These are phyloP conservation scores for Eucalyptus curtisii DNA, from an alignment of 345 rosid species.

Conservation along the genomic window DNA sequence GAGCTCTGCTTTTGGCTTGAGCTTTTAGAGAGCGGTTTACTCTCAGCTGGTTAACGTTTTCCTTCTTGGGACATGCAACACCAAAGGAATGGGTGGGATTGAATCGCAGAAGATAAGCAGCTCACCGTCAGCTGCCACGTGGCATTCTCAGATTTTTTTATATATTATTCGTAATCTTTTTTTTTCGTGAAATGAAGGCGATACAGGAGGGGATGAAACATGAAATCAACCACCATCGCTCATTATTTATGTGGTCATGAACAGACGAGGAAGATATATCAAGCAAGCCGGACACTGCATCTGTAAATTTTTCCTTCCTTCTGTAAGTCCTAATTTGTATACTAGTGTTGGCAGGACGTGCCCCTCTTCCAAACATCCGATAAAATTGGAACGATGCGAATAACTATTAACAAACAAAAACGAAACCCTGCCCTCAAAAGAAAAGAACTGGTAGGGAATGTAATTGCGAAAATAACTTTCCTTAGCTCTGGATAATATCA, in stretches of 20 bases:
- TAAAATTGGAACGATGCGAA: background rate
- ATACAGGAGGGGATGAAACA: background rate
- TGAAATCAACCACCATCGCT: slow-evolving; percentile 17
- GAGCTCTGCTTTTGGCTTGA: background rate
- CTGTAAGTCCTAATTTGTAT: background rate
- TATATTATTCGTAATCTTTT: background rate
- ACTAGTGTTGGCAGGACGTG: background rate
- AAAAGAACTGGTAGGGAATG: background rate
- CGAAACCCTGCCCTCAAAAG: background rate
- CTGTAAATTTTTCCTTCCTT: background rate
- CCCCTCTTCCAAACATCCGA: background rate
- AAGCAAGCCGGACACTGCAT: background rate
- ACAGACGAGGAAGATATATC: background rate
- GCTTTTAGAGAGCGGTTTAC: background rate
- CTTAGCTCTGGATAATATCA: background rate
- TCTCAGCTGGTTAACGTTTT: background rate
- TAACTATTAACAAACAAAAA: background rate
- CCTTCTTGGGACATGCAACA: background rate
- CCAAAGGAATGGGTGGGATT: background rate
- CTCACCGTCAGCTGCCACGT: background rate
- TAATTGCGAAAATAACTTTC: background rate
- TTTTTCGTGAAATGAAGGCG: slow-evolving; percentile 3
- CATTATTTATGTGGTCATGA: slow-evolving; percentile 26
- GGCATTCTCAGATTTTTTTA: background rate
- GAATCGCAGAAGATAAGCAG: background rate